phyloP scores from a whole-genome alignment of 2,329 filamentous ascomycete genomes.

The Sarocladium kiliense region DNA sequence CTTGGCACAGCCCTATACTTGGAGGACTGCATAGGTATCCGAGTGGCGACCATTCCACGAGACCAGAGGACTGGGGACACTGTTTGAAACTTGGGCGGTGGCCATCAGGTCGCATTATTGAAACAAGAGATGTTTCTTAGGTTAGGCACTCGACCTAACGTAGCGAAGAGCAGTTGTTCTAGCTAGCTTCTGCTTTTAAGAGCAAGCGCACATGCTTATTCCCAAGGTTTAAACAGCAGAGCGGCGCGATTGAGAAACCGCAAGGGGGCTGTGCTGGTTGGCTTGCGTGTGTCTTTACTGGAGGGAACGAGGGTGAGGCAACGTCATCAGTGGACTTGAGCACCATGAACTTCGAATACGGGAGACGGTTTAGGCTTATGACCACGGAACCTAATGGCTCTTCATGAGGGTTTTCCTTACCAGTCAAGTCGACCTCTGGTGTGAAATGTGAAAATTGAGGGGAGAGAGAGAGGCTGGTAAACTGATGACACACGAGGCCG shows the following conservation, averaged over 20 bases:
- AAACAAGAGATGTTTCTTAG: background rate
- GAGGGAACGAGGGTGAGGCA: background rate
- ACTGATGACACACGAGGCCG: background rate
- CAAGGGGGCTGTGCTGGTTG: background rate
- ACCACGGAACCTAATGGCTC: too few species aligned
- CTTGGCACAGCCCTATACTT: slow-evolving; percentile 9
- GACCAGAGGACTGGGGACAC: background rate
- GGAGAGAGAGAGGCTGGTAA: background rate
- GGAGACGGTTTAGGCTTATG: too few species aligned
- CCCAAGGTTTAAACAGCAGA: background rate
- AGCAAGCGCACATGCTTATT: background rate
- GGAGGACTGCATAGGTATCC: background rate
- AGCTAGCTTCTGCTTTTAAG: background rate
- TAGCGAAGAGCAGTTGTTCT: too few species aligned
- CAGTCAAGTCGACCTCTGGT: too few species aligned
- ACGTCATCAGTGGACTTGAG: background rate
- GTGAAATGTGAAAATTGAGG: too few species aligned
- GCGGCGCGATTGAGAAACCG: background rate
- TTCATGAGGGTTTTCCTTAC: too few species aligned
- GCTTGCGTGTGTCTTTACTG: background rate
- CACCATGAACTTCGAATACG: too few species aligned
- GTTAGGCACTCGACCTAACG: background rate
- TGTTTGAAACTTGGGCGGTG: background rate
- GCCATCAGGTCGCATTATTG: background rate
- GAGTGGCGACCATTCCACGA: background rate